These are phyloP conservation scores for Yarrowia divulgata DNA, from an alignment of 805 yeast genomes.

Conservation along the genomic window DNA sequence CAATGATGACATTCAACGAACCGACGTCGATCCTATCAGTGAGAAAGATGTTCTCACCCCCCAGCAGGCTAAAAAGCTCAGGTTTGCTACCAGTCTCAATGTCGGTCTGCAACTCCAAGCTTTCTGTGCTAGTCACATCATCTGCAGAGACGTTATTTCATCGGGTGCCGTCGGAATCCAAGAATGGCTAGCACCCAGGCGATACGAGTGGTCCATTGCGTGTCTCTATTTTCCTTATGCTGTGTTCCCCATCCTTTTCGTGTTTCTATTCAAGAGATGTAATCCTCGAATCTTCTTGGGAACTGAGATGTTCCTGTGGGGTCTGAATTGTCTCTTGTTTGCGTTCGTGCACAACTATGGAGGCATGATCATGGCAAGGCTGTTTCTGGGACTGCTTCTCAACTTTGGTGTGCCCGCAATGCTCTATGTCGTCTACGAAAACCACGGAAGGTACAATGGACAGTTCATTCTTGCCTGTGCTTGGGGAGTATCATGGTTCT, in stretches of 20 bases:
- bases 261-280: slow-evolving; percentile 14
- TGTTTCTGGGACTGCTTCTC: slow-evolving; percentile 8
- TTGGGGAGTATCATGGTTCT: slow-evolving; percentile 22
- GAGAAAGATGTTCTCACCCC: background rate
- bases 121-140: slow-evolving; percentile 1
- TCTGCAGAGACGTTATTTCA: slow-evolving; percentile 13
- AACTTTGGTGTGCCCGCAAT: slow-evolving; percentile 11
- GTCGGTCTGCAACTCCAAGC: slow-evolving; percentile 13
- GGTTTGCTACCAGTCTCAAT: background rate
- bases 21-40: background rate
- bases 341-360: slow-evolving; percentile 10
- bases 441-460: slow-evolving; percentile 15
- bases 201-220: slow-evolving; percentile 11
- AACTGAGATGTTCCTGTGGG: slow-evolving; percentile 14
- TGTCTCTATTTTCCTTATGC: slow-evolving; percentile 7
- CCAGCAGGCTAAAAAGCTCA: slow-evolving; percentile 11
- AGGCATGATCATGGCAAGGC: slow-evolving; percentile 3
- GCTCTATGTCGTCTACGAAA: background rate
- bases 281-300: slow-evolving; percentile 1
- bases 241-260: background rate
- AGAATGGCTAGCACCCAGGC: background rate
- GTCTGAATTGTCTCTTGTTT: slow-evolving; percentile 10
- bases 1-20: background rate
- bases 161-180: slow-evolving; percentile 2
- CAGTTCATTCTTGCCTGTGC: slow-evolving; percentile 11